Evolutionary conservation across 2,329 filamentous ascomycete species (phyloP), one percentile per base, ranked within the genome.

Genomic region (Chaetothyriales sp.): DNA sequence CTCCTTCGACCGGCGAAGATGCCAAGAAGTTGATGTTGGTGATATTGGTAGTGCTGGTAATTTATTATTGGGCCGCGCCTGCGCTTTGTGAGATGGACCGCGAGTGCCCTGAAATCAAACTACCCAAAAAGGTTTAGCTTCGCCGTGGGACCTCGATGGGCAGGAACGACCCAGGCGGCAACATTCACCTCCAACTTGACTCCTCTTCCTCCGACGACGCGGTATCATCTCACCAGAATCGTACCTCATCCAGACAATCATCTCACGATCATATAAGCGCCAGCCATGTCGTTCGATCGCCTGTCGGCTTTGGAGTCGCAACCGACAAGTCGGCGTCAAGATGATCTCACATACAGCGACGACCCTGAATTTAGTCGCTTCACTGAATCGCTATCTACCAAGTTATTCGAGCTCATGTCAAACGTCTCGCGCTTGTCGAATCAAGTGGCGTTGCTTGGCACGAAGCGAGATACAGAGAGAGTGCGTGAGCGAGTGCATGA

Each of bases 401-500:
- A 90, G 67, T 77, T 98, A 48, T 95, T 95, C 72, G 82, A 83
- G 56, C 78, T 98, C 56, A 89, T 89, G 50, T 85, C 85, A 58
- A 92, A 89, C 68, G 90, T 95, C 61, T 82, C 86, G 52, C 83
- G 87, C 54, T 77, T 98, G 19, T 83, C 83, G 58, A 85, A 84
- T 62, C 87, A 97, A 69, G 81, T 97, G 56, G 81, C 81, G 43
- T 81, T 94, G 13, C 75, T 98, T 25, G 90, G 92, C 8, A 95
- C 89, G 7, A 86, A 85, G 68, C 84, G 89, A 55, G 92, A 98
- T 68, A 95, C 89, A 3, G 86, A 92, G 56, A 81, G 89, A 48
- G 83, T 95, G 56, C 82, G 90, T 49, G 92, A 98, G 70, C 78
- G 92, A 60, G 88, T 98, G 22, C 87, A 92, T 66, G 84, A 86